These are phyloP conservation scores for Gracilariopsis chorda DNA, from an alignment of 23 red algal species.

Conservation along the genomic window DNA sequence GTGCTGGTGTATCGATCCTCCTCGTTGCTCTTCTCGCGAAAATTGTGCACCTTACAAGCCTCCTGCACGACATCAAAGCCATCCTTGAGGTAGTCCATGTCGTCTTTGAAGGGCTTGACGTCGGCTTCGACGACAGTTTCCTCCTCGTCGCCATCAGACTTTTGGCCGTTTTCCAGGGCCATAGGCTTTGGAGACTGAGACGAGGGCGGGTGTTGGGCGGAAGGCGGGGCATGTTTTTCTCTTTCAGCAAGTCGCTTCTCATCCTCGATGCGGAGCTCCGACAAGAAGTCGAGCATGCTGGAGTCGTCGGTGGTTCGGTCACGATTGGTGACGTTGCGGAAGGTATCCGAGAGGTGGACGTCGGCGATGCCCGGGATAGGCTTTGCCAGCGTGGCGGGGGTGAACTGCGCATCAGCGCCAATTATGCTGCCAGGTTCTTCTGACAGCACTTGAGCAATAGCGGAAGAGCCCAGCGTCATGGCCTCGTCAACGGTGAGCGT, in stretches of 20 bases:
- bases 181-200: neutral
- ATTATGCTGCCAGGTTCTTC: slow-evolving; percentile 51
- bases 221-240: neutral
- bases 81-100: slow-evolving; percentile 72
- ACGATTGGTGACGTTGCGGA: neutral
- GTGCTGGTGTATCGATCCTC: slow-evolving; percentile 67
- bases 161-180: neutral
- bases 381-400: neutral
- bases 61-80: slow-evolving; percentile 64
- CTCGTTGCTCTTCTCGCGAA: slow-evolving; percentile 61
- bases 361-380: slow-evolving; percentile 19
- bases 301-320: slow-evolving; percentile 46
- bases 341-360: neutral
- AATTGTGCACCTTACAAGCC: slow-evolving; percentile 73
- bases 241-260: neutral
- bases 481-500: slow-evolving; percentile 55
- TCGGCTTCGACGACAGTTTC: slow-evolving; percentile 3
- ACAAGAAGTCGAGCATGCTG: slow-evolving; percentile 42
- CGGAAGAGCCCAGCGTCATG: slow-evolving; percentile 53
- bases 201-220: neutral
- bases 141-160: neutral
- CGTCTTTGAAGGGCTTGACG: slow-evolving; percentile 34
- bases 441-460: slow-evolving; percentile 32
- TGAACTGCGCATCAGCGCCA: neutral
- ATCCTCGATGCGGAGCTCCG: slow-evolving; percentile 41